Conservation (phyloP, 202 grass and related monocot genomes). For the Dendrocalamus latiflorus region DNA sequence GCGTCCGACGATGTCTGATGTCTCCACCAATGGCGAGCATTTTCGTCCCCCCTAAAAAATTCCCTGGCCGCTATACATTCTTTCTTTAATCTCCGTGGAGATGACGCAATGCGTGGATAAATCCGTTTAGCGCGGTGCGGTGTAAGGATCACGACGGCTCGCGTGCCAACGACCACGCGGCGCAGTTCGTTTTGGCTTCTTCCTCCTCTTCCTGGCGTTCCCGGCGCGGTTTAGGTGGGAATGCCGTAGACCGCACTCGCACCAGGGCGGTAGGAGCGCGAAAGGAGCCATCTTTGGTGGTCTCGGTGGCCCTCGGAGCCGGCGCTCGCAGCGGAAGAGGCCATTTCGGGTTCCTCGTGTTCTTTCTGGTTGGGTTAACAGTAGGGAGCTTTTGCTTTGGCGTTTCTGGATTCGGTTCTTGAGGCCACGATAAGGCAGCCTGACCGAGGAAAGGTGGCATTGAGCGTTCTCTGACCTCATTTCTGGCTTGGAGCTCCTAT, state of each 20-base stretch:
- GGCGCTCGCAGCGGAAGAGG: background rate
- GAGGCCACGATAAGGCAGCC: background rate
- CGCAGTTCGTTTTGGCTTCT: background rate
- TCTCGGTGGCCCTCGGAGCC: background rate
- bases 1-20: too few relatives aligned
- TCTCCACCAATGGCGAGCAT: too few relatives aligned
- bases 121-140: background rate
- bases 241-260: background rate
- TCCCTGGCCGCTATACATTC: too few relatives aligned
- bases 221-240: background rate
- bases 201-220: background rate
- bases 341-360: background rate
- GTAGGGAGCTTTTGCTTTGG: background rate
- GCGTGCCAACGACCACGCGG: background rate
- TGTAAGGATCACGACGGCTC: background rate
- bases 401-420: conserved; percentile 1
- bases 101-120: background rate
- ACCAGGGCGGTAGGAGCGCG: background rate
- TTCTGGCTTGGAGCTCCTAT: background rate
- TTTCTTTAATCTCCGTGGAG: background rate
- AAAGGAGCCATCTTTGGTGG: background rate
- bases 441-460: background rate
- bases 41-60: too few relatives aligned
- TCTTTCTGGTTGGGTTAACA: background rate
- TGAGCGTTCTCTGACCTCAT: background rate